phyloP scores from a whole-genome alignment of 169 alveolate species.

The Cryptosporidium canis region DNA sequence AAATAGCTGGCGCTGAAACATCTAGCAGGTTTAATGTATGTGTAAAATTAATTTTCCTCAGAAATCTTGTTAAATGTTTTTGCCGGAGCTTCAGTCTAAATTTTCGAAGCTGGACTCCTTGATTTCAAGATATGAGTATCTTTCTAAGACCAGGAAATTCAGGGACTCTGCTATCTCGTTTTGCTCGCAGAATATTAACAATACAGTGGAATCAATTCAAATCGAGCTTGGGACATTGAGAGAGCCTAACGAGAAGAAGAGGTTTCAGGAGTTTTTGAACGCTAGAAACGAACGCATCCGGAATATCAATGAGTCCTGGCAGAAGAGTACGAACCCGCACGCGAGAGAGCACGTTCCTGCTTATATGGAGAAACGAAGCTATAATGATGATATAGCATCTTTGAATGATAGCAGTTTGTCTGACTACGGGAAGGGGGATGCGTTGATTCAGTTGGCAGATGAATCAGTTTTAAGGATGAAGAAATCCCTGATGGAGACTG shows the following conservation, averaged over 20 bases:
- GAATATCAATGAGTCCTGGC: conserved; percentile 15
- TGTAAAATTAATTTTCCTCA: neutral
- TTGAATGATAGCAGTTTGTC: conserved; percentile 3
- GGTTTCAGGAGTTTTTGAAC: conserved; percentile 28
- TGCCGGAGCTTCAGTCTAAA: conserved; percentile 8
- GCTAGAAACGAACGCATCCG: conserved; percentile 2
- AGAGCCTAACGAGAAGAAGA: conserved; percentile 8
- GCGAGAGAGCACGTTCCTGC: neutral
- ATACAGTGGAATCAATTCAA: conserved; percentile 34
- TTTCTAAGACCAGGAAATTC: conserved; percentile 29
- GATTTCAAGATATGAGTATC: conserved; percentile 48
- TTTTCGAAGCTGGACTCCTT: conserved; percentile 51
- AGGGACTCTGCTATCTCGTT: conserved; percentile 57
- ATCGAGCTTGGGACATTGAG: conserved; percentile 1
- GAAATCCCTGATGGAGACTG: conserved; percentile 38
- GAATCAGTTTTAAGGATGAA: conserved; percentile 58
- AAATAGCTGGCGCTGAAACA: neutral
- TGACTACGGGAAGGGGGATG: conserved; percentile 22
- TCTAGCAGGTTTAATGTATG: neutral
- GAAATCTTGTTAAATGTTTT: neutral
- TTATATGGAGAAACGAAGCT: neutral
- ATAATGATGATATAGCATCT: conserved; percentile 19
- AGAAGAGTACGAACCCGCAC: neutral
- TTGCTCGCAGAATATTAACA: conserved; percentile 40
- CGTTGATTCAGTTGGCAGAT: conserved; percentile 17